A percentile compares a stretch with the other conserved stretches of the same genome.
These are phyloP conservation scores for Diaporthe australafricana DNA, from an alignment of 2,329 filamentous ascomycete species.

Conservation along the genomic window DNA sequence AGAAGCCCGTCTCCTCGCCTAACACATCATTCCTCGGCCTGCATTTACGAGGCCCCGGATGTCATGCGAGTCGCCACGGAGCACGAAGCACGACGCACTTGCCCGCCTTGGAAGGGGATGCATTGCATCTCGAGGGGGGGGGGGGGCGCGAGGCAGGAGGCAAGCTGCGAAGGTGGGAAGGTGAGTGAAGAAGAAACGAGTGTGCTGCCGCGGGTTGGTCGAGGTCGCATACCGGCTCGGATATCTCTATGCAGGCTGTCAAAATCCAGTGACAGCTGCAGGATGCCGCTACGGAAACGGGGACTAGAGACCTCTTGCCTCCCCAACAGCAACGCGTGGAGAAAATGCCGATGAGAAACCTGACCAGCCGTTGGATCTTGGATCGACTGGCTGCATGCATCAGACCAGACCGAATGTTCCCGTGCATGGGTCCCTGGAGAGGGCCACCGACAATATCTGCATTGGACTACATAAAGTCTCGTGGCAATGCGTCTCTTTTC, in stretches of 20 bases:
- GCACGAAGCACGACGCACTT: too few relatives aligned
- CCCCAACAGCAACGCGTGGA: slow-evolving; percentile 1
- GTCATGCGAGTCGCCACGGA: slow-evolving; percentile 9
- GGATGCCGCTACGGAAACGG: slow-evolving; percentile 3
- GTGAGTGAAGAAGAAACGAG: not conserved
- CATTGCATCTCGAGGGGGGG: slow-evolving; percentile 16
- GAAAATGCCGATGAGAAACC: not conserved
- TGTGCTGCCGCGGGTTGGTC: not conserved
- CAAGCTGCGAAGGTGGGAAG: too few relatives aligned
- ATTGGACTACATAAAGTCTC: slow-evolving; percentile 8
- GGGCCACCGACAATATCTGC: slow-evolving; percentile 9
- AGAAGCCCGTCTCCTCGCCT: not conserved
- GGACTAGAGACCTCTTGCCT: not conserved
- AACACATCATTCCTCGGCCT: not conserved
- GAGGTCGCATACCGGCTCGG: not conserved
- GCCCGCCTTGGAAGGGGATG: slow-evolving; percentile 5
- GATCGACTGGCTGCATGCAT: slow-evolving; percentile 19
- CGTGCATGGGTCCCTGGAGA: slow-evolving; percentile 20
- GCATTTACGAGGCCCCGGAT: slow-evolving; percentile 27
- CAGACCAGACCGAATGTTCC: slow-evolving; percentile 20
- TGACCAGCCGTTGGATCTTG: slow-evolving; percentile 17
- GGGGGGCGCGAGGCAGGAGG: too few relatives aligned
- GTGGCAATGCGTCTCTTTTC: not conserved
- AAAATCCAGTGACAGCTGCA: slow-evolving; percentile 30
- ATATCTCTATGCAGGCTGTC: slow-evolving; percentile 18